Percentiles rank a stretch among this genome's conserved stretches.
Conservation (phyloP, 257 asterid genomes). For the Plectranthus barbatus region DNA sequence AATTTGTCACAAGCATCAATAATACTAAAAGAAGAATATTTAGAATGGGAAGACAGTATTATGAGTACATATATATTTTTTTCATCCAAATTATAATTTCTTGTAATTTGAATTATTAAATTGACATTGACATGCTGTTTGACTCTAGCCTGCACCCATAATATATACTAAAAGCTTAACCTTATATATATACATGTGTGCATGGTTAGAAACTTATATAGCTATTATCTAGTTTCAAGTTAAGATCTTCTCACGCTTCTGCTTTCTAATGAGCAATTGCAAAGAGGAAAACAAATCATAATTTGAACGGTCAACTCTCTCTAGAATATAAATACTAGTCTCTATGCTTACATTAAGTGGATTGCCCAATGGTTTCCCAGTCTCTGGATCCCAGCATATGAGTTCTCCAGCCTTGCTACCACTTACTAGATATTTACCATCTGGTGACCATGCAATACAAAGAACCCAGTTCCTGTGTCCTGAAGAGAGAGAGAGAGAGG, state of each 20-base stretch:
- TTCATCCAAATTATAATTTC: background rate
- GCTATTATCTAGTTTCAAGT: too few species aligned
- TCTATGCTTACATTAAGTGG: conserved; percentile 66
- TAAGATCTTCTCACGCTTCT: too few species aligned
- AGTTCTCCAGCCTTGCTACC: conserved; percentile 95
- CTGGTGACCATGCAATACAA: conserved; percentile 93
- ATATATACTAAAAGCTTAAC: background rate
- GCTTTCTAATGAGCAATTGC: background rate
- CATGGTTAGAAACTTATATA: too few species aligned
- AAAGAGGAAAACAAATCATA: background rate
- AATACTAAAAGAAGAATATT: background rate
- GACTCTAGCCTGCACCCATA: background rate
- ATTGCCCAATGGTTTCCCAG: conserved; percentile 71
- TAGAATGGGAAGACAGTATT: background rate
- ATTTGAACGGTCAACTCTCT: background rate
- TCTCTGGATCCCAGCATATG: conserved; percentile 79
- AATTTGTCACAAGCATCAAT: background rate
- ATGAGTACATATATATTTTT: background rate
- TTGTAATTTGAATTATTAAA: background rate
- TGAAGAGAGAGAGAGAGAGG: too few species aligned
- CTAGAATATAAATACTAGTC: background rate
- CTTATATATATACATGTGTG: background rate
- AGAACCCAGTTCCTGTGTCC: conserved; percentile 97
- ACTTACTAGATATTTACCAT: conserved; percentile 80
- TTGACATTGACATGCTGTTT: background rate